Percentiles rank a stretch among this genome's conserved stretches.
phyloP scores from a whole-genome alignment of 768 basidiomycete genomes.

The Termitomyces titanicus region DNA sequence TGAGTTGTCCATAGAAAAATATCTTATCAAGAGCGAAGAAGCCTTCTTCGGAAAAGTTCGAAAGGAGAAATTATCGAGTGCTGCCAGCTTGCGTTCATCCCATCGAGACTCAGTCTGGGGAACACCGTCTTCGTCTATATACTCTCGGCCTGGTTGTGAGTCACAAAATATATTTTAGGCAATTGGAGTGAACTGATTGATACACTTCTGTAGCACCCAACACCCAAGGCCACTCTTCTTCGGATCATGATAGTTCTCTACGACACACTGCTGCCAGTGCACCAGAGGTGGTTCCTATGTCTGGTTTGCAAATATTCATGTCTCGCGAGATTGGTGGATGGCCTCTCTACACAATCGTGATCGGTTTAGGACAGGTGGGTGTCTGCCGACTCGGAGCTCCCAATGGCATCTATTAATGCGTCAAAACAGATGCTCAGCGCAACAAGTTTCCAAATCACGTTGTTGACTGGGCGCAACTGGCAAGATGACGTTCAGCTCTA shows the following conservation, averaged over 20 bases:
- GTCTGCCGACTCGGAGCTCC: background rate
- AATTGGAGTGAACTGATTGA: background rate
- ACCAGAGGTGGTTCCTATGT: constrained; percentile 74
- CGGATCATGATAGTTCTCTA: constrained; percentile 41
- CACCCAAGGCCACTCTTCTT: constrained; percentile 37
- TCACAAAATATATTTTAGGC: constrained; percentile 14
- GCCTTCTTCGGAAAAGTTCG: constrained; percentile 89
- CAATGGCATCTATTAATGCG: constrained; percentile 2
- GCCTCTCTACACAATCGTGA: constrained; percentile 90
- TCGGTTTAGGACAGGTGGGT: constrained; percentile 75
- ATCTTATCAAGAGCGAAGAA: constrained; percentile 86
- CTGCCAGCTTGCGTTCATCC: constrained; percentile 75
- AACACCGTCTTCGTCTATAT: constrained; percentile 58
- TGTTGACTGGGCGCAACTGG: constrained; percentile 84
- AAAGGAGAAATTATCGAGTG: constrained; percentile 82
- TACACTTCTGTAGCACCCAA: constrained; percentile 39
- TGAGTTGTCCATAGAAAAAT: constrained; percentile 91
- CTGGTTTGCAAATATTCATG: constrained; percentile 79
- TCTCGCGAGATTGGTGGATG: constrained; percentile 77
- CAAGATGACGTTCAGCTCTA: constrained; percentile 80
- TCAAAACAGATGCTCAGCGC: constrained; percentile 71
- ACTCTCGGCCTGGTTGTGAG: constrained; percentile 77
- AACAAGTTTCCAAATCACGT: constrained; percentile 92
- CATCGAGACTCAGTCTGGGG: constrained; percentile 83
- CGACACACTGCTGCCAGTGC: constrained; percentile 47